These are phyloP conservation scores for Colletotrichum cuscutae DNA, from an alignment of 2,329 filamentous ascomycete species.

Conservation along the genomic window DNA sequence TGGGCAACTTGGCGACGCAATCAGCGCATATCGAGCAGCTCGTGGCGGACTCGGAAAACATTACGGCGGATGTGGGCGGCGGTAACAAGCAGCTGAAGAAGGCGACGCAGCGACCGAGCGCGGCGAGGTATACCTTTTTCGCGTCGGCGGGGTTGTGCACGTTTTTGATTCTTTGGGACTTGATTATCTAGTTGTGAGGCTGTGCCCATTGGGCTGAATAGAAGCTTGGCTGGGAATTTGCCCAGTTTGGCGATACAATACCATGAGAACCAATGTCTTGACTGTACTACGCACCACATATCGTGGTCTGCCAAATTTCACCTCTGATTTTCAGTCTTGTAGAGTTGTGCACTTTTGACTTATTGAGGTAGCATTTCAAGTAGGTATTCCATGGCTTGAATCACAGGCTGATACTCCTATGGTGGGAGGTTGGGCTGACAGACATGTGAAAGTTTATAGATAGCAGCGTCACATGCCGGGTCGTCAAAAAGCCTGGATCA, in stretches of 20 bases:
- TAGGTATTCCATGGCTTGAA: neutral
- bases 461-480: slow-evolving; percentile 26
- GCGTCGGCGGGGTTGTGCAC: slow-evolving; percentile 80
- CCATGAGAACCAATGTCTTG: neutral
- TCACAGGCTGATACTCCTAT: neutral
- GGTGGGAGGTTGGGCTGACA: neutral
- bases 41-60: slow-evolving; percentile 83
- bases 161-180: slow-evolving; percentile 81
- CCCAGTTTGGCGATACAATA: neutral
- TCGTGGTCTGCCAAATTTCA: neutral
- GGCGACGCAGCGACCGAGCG: slow-evolving; percentile 77
- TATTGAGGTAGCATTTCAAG: neutral
- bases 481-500: neutral
- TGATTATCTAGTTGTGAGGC: slow-evolving; percentile 59
- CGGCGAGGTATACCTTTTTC: slow-evolving; percentile 83
- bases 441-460: slow-evolving; percentile 20
- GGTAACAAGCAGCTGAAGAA: slow-evolving; percentile 93
- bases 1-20: slow-evolving; percentile 85
- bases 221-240: too few species aligned
- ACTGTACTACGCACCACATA: neutral
- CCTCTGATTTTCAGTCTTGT: neutral
- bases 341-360: neutral
- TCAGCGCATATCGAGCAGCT: slow-evolving; percentile 90
- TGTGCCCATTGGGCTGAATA: neutral
- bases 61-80: slow-evolving; percentile 85